phyloP scores from a whole-genome alignment of 2,329 filamentous ascomycete species.

The Colletotrichum trifolii region DNA sequence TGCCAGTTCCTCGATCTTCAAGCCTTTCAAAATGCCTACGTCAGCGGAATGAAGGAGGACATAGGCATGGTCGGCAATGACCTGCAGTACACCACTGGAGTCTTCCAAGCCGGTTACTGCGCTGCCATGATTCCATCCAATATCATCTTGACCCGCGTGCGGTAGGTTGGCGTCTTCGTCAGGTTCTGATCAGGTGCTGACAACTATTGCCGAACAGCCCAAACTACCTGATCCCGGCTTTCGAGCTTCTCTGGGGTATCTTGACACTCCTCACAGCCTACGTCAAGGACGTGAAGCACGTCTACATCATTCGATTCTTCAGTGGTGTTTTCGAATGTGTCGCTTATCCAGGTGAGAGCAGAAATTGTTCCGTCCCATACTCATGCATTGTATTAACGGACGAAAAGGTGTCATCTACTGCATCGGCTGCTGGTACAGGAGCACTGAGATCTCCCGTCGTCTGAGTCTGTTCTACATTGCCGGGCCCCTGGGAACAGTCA shows the following conservation, averaged over 20 bases:
- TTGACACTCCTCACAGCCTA: slow-evolving; percentile 60
- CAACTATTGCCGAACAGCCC: slow-evolving; percentile 51
- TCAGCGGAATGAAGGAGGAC: slow-evolving; percentile 51
- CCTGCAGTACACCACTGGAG: slow-evolving; percentile 64
- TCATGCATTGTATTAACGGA: no score
- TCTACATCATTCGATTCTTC: slow-evolving; percentile 43
- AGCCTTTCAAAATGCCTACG: slow-evolving; percentile 49
- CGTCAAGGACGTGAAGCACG: slow-evolving; percentile 44
- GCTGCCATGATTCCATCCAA: slow-evolving; percentile 72
- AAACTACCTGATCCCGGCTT: slow-evolving; percentile 57
- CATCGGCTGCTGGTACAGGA: slow-evolving; percentile 29
- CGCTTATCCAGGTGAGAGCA: background rate
- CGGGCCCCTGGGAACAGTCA: slow-evolving; percentile 22
- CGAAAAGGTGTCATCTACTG: slow-evolving; percentile 15
- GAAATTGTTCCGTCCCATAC: no score
- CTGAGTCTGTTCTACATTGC: slow-evolving; percentile 24
- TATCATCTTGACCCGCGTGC: slow-evolving; percentile 62
- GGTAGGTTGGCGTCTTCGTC: background rate
- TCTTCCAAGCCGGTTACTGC: slow-evolving; percentile 58
- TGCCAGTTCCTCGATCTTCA: slow-evolving; percentile 15
- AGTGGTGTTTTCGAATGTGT: slow-evolving; percentile 23
- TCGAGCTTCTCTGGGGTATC: slow-evolving; percentile 66
- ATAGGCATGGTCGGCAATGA: slow-evolving; percentile 47
- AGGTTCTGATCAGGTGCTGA: background rate
- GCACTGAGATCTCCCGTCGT: slow-evolving; percentile 25